Conservation (phyloP, 2,329 filamentous ascomycete species). For the Diaporthe sp. region DNA sequence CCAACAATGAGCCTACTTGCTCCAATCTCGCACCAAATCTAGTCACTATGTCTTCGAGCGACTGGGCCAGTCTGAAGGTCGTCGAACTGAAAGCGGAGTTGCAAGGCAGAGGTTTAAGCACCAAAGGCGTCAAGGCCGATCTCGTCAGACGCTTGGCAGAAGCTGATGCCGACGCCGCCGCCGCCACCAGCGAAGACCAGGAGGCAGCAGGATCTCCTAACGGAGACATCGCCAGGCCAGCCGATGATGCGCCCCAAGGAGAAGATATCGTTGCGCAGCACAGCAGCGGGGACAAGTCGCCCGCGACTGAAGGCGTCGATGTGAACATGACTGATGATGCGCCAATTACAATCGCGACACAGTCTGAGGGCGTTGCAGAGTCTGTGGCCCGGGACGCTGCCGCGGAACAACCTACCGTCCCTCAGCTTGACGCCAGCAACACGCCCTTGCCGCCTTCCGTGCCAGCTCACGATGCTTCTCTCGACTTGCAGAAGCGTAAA, state of each 20-base stretch:
- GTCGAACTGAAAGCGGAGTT: conserved; percentile 81
- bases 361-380: background rate
- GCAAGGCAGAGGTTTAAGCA: conserved; percentile 77
- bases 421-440: conserved; percentile 12
- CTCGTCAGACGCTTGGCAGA: conserved; percentile 73
- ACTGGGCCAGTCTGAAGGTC: conserved; percentile 76
- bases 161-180: conserved; percentile 38
- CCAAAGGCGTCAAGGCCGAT: conserved; percentile 79
- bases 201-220: conserved; percentile 4
- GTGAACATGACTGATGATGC: conserved; percentile 29
- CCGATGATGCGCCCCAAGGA: conserved; percentile 44
- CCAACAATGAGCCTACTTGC: conserved; percentile 33
- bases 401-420: conserved; percentile 10
- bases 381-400: conserved; percentile 45
- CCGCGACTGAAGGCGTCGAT: conserved; percentile 4
- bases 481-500: conserved; percentile 70
- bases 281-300: conserved; percentile 3
- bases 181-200: conserved; percentile 37
- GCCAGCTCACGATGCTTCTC: conserved; percentile 49
- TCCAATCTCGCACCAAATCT: conserved; percentile 32
- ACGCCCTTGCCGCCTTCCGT: conserved; percentile 32
- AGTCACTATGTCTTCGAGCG: conserved; percentile 57
- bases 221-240: background rate
- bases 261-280: conserved; percentile 40
- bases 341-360: background rate